A percentile compares a stretch with the other conserved stretches of the same genome.
These are phyloP conservation scores for Serendipita sp. DNA, from an alignment of 768 basidiomycete genomes.

Conservation along the genomic window DNA sequence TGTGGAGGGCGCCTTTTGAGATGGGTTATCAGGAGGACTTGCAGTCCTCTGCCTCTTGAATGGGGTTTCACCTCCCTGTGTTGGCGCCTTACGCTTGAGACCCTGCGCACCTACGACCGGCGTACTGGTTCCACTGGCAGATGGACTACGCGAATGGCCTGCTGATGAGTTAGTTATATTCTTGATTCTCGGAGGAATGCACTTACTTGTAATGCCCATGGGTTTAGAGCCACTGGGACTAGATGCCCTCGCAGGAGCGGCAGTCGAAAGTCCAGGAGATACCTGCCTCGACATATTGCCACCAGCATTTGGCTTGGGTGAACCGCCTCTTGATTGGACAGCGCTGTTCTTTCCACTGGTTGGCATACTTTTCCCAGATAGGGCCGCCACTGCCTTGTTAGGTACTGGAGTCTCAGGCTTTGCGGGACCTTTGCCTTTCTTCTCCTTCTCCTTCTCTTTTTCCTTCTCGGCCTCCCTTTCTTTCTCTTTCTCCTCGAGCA, in stretches of 20 bases:
- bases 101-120: background rate
- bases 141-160: background rate
- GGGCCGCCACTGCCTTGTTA: background rate
- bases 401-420: background rate
- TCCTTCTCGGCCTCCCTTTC: slow-evolving; percentile 16
- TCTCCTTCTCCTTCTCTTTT: background rate
- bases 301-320: background rate
- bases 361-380: background rate
- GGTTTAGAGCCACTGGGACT: background rate
- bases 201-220: background rate
- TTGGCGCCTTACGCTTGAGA: background rate
- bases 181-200: background rate
- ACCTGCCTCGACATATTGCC: background rate
- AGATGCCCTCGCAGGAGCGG: background rate
- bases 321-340: background rate
- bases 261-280: background rate
- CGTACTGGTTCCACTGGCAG: background rate
- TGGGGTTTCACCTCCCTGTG: background rate
- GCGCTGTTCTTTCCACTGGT: background rate
- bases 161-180: background rate
- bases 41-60: background rate
- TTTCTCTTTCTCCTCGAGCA: slow-evolving; percentile 47
- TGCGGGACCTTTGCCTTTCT: background rate
- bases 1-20: background rate
- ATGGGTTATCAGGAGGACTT: background rate